Evolutionary conservation across 2,329 filamentous ascomycete genomes (phyloP), one percentile per base, ranked within the genome.

Genomic region (Fusarium sp.): DNA sequence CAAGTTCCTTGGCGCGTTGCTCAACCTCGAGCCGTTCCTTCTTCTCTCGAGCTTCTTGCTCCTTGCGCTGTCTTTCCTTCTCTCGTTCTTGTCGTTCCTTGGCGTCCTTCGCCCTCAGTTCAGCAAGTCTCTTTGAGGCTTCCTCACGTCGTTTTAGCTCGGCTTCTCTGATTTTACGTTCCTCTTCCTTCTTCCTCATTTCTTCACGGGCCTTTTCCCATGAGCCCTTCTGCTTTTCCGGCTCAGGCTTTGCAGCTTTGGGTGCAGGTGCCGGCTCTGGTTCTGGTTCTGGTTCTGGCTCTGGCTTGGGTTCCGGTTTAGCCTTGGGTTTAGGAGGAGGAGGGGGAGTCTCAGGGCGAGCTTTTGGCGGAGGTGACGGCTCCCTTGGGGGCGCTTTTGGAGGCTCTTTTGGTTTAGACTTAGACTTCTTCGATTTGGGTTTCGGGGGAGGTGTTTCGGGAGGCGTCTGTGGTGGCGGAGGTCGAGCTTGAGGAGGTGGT

Each of bases 201-300:
- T 92, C 90, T 75, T 93, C 91, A 58, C 90, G 84, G 6, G 90
- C 91, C 77, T 89, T 91, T 73, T 92, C 90, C 91, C 91, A 92
- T 1, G 88, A 83, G 12, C 84, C 83, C 75, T 85, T 87, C 2
- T 83, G 80, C 33, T 64, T 75, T 20, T 72, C 57, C 27, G 81
- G 73, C 49, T 81, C 81, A 12, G 70, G 33, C 32, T 58, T 74
- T 17, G 61, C 53, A 14, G 59, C 59, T n/a, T 62, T 40, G 32
- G 42, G 27, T 14, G 23, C 30, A 35, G 59, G 53, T 23, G 66
- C 59, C 27, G 81, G 73, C 37, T 81, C 81, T 5, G 70, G 41
- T 18, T 63, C 73, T 7, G 61, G 20, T 13, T 30, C 38, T 27
- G 20, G 59, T 4, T 54, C 50, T 20, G 20, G 44, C 11, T 17